Percentiles rank a stretch among this genome's conserved stretches.
These are phyloP conservation scores for Lentinus brumalis DNA, from an alignment of 768 basidiomycete genomes.

Conservation along the genomic window DNA sequence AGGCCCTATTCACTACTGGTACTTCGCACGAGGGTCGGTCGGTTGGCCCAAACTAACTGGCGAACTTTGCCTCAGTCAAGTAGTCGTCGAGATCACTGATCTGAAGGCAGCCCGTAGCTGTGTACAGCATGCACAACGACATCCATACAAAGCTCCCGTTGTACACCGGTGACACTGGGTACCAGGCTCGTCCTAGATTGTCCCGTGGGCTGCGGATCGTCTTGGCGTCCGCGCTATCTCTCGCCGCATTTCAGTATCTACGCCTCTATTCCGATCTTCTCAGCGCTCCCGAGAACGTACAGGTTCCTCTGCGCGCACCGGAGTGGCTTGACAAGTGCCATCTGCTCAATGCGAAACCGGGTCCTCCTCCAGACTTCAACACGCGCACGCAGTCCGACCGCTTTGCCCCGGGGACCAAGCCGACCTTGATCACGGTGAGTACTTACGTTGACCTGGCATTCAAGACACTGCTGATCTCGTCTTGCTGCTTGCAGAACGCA, in stretches of 20 bases:
- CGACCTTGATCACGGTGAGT: constrained; percentile 42
- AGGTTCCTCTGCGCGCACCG: constrained; percentile 28
- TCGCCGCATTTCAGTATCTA: constrained; percentile 1
- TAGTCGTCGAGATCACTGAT: too few relatives aligned
- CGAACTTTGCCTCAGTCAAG: too few relatives aligned
- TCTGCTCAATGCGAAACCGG: constrained; percentile 41
- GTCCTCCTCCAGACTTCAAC: constrained; percentile 49
- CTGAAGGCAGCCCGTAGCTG: too few relatives aligned
- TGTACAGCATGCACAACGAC: neutral
- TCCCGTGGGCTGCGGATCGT: neutral
- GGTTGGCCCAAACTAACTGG: too few relatives aligned
- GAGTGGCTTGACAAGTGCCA: constrained; percentile 46
- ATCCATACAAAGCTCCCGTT: neutral
- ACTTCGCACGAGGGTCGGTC: too few relatives aligned
- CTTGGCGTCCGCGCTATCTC: neutral
- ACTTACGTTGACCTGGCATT: too few relatives aligned
- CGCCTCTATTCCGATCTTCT: neutral
- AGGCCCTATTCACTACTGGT: too few relatives aligned
- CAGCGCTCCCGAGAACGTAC: neutral
- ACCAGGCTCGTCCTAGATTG: too few relatives aligned
- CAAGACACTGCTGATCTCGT: neutral
- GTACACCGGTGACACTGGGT: neutral
- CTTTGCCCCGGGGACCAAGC: constrained; percentile 61
- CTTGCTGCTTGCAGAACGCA: constrained; percentile 47
- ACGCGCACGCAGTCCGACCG: constrained; percentile 61